Evolutionary conservation across 306 rosid genomes (phyloP), one percentile per base, ranked within the genome.

Genomic region (Cucurbita moschata): DNA sequence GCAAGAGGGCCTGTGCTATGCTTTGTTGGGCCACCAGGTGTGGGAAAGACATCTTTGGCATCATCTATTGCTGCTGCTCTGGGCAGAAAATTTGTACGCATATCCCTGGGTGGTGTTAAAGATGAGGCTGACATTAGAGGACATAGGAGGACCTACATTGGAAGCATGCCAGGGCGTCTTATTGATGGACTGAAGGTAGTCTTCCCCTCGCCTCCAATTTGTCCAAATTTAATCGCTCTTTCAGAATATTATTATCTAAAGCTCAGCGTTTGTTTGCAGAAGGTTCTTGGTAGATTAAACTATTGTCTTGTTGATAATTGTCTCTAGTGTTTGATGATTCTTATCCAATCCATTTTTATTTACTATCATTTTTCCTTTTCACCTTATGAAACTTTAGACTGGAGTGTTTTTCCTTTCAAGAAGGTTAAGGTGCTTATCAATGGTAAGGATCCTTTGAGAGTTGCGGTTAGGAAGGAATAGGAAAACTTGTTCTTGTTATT

Each of bases 1-100:
- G 97, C 99, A 61, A 91, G 92, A 81, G 99, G 99, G 60, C 98
- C 98, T n/a, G 98, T 92, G 53, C 75, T 92, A 87, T 92, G 98
- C 86, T 90, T 92, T 78, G 98, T 92, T 79, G 98, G 96, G 62
- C 98, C 98, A 53, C 98, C 98, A 9, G 98, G 98, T 86, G 98
- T 92, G 75, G 96, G 98, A 79, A 92, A 92, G 82, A 92, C 96
- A 59, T 92, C 98, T 52, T 81, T 92, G 88, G 98, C 98, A 76
- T 87, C 96, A 84, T 92, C 98, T 72, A 88, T 92, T 86, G 98
- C 98, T 78, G 79, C 89, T 79, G 91, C 98, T 80, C 83, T 92
- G 82, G 96, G 91, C 67, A 85, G 96, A 79, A 92, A 92, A 77
- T 90, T 92, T 72, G 76, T 92, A 57, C 92, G 96, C 74, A 90